A percentile compares a stretch with the other conserved stretches of the same genome.
These are phyloP conservation scores for Nemania diffusa DNA, from an alignment of 2,329 filamentous ascomycete genomes.

Conservation along the genomic window DNA sequence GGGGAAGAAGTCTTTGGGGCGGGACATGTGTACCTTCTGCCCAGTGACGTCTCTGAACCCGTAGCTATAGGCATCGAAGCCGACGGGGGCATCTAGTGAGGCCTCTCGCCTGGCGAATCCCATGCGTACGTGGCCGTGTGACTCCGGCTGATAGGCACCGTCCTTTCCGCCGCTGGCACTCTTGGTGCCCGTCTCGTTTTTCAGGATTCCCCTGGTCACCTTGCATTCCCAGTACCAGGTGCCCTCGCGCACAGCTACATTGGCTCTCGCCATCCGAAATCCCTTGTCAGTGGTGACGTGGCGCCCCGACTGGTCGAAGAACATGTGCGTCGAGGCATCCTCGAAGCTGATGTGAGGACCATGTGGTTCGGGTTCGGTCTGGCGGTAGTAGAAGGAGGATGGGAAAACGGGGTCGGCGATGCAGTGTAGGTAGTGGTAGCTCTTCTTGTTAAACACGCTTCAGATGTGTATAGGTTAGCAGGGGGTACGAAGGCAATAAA, in stretches of 20 bases:
- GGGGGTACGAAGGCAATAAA: neutral
- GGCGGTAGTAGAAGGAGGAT: conserved; percentile 87
- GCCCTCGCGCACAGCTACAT: conserved; percentile 89
- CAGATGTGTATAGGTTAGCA: conserved; percentile 20
- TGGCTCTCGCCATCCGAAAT: conserved; percentile 89
- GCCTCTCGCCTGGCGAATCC: conserved; percentile 88
- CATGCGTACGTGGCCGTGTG: conserved; percentile 77
- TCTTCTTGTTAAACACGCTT: conserved; percentile 72
- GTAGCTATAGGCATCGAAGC: conserved; percentile 93
- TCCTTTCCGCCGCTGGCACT: conserved; percentile 54
- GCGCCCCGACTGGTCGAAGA: conserved; percentile 78
- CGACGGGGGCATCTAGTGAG: conserved; percentile 83
- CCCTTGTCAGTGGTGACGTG: conserved; percentile 92
- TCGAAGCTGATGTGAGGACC: conserved; percentile 90
- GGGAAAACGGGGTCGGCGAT: conserved; percentile 90
- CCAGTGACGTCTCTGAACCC: conserved; percentile 89
- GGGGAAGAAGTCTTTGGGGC: conserved; percentile 89
- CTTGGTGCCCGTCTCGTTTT: conserved; percentile 51
- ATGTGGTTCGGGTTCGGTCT: conserved; percentile 86
- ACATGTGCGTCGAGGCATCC: conserved; percentile 86
- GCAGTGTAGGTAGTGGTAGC: conserved; percentile 89
- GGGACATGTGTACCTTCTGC: conserved; percentile 92
- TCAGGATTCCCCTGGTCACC: conserved; percentile 73
- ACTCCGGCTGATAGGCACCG: conserved; percentile 56
- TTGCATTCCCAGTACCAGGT: conserved; percentile 95